These are phyloP conservation scores for Serendipita sp. DNA, from an alignment of 768 basidiomycete species.

Conservation along the genomic window DNA sequence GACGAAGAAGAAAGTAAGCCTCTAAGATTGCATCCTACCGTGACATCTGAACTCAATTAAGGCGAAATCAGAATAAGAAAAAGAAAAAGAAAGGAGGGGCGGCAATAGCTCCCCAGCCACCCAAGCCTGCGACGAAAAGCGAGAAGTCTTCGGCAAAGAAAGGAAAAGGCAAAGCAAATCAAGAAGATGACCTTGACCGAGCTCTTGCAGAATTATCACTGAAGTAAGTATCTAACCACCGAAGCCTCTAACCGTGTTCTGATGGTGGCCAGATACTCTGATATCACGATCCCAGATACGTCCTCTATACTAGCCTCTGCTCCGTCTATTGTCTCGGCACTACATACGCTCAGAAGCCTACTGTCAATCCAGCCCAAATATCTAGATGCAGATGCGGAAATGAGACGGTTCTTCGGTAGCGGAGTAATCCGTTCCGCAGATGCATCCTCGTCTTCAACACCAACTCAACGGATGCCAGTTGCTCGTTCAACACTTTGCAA, in stretches of 20 bases:
- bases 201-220: conserved; percentile 71
- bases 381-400: conserved; percentile 78
- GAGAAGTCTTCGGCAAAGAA: conserved; percentile 25
- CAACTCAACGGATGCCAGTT: conserved; percentile 22
- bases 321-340: conserved; percentile 12
- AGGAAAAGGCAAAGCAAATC: conserved; percentile 46
- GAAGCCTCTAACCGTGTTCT: conserved; percentile 2
- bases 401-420: conserved; percentile 86
- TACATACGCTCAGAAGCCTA: conserved; percentile 25
- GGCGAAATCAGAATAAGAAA: conserved; percentile 19
- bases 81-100: conserved; percentile 14
- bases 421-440: conserved; percentile 44
- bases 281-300: conserved; percentile 18
- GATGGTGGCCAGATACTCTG: conserved; percentile 18
- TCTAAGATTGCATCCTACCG: background rate
- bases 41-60: conserved; percentile 7
- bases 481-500: conserved; percentile 58
- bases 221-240: conserved; percentile 30
- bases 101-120: background rate
- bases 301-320: conserved; percentile 15
- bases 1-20: conserved; percentile 12
- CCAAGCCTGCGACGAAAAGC: background rate
- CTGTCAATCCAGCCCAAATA: conserved; percentile 65
- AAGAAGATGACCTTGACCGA: conserved; percentile 64
- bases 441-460: conserved; percentile 24